phyloP scores from a whole-genome alignment of 768 basidiomycete species.

The Sutorius australiensis region DNA sequence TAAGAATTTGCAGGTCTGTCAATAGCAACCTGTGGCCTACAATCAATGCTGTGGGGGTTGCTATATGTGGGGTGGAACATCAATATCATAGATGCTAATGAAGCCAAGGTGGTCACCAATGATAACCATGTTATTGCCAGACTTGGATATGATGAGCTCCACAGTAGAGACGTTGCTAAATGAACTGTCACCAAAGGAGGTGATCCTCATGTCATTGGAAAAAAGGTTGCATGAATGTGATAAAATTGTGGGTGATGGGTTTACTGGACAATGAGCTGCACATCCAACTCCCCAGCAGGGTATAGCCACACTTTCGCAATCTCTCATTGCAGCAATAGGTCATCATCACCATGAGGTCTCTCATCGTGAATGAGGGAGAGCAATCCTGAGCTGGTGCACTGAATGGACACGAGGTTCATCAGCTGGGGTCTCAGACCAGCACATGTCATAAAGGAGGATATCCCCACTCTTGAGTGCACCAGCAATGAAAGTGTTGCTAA shows the following conservation, averaged over 20 bases:
- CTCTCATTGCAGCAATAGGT: background rate
- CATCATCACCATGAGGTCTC: constrained; percentile 7
- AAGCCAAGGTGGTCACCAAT: constrained; percentile 64
- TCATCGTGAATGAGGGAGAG: constrained; percentile 31
- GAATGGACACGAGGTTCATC: constrained; percentile 14
- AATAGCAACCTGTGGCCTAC: too few species aligned
- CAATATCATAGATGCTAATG: constrained; percentile 59
- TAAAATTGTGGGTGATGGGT: constrained; percentile 49
- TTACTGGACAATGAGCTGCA: constrained; percentile 48
- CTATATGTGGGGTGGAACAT: background rate
- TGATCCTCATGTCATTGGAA: constrained; percentile 29
- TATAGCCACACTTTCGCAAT: constrained; percentile 19
- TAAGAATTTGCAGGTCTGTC: too few species aligned
- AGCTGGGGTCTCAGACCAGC: constrained; percentile 23
- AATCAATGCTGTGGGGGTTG: too few species aligned
- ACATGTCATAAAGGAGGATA: constrained; percentile 52
- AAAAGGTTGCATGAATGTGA: constrained; percentile 39
- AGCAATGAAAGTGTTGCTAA: constrained; percentile 42
- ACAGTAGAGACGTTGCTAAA: constrained; percentile 51
- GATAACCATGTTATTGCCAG: constrained; percentile 51
- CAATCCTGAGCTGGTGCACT: constrained; percentile 33
- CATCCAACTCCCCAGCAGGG: constrained; percentile 3
- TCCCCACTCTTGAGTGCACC: constrained; percentile 56
- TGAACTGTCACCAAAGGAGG: constrained; percentile 49
- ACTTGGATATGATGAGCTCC: constrained; percentile 42